phyloP scores from a whole-genome alignment of 106 monocot genomes.

The Dendrobium nobile region DNA sequence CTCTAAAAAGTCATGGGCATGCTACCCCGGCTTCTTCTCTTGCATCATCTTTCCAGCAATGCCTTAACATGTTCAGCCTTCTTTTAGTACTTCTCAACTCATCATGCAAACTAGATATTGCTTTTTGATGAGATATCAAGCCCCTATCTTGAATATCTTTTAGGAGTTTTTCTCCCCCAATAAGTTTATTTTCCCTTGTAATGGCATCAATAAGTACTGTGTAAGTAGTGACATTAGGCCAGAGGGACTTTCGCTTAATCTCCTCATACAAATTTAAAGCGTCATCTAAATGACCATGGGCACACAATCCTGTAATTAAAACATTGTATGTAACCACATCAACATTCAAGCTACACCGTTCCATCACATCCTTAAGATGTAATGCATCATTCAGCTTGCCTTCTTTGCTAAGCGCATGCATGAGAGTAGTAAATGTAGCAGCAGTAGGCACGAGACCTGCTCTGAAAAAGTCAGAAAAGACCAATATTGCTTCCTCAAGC shows the following conservation, averaged over 20 bases:
- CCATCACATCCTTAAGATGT: conserved; percentile 48
- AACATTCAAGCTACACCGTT: conserved; percentile 43
- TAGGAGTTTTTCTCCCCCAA: conserved; percentile 44
- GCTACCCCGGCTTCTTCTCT: not conserved
- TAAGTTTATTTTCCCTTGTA: conserved; percentile 31
- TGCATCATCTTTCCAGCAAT: conserved; percentile 14
- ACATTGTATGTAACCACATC: conserved; percentile 85
- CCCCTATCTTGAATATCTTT: conserved; percentile 72
- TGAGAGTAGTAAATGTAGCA: conserved; percentile 85
- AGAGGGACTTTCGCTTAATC: conserved; percentile 54
- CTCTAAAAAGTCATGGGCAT: not conserved
- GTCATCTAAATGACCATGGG: conserved; percentile 16
- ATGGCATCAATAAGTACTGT: conserved; percentile 44
- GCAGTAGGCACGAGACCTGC: conserved; percentile 54
- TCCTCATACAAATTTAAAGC: conserved; percentile 64
- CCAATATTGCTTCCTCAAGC: conserved; percentile 68
- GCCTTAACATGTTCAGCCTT: conserved; percentile 57
- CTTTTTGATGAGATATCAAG: conserved; percentile 29
- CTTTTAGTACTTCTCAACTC: conserved; percentile 33
- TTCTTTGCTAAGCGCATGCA: conserved; percentile 57
- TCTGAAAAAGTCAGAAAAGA: conserved; percentile 53
- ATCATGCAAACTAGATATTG: conserved; percentile 24
- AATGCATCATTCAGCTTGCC: conserved; percentile 53
- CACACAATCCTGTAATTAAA: conserved; percentile 69
- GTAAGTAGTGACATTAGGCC: conserved; percentile 84